Evolutionary conservation across 805 yeast species (phyloP), one percentile per base, ranked within the genome.

Genomic region (Suhomyces sp.): DNA sequence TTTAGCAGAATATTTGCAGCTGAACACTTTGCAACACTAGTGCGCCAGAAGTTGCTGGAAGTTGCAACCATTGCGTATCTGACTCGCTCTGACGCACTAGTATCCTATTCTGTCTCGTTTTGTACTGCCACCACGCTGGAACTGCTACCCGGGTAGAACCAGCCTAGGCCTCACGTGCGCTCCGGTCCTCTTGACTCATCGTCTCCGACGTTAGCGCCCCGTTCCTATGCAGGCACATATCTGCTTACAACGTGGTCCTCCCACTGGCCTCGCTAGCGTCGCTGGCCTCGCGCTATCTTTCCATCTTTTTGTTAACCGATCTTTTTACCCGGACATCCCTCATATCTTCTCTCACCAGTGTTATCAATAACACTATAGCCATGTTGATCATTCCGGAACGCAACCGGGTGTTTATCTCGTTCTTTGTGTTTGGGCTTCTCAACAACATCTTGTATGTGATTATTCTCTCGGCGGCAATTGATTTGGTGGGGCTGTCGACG

Each of bases 361-460:
- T 6, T n/a, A 33, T 33, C 17, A n/a, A n/a, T 7, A n/a, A 13
- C 36, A 33, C 36, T 9, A 33, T 13, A 17, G 42, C 42, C 42
- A 31, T 31, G 41, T 23, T 48, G 46, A 15, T 40, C 12, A n/a
- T 47, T 3, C 38, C 49, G 12, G 50, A 48, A 48, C 24, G 44
- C 42, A 33, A 29, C 8, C 56, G 84, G 56, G 75, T 75, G 6
- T 85, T 81, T 60, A 45, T 67, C 0, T 76, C 88, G 10, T 92
- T 92, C 66, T 86, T 93, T 84, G 62, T 85, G 1, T 90, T 92
- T 67, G 99, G 98, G 0, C 79, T 93, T 9, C 73, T 91, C 36
- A 93, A 93, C 70, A 93, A 93, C 66, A 86, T 93, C 9, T 80
- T 93, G 0, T 93, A 92, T 70, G 97, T 93, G 31, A 93, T 93